Percentiles rank a stretch among this genome's conserved stretches.
phyloP scores from a whole-genome alignment of 306 rosid species.

The Cajanus cajan region DNA sequence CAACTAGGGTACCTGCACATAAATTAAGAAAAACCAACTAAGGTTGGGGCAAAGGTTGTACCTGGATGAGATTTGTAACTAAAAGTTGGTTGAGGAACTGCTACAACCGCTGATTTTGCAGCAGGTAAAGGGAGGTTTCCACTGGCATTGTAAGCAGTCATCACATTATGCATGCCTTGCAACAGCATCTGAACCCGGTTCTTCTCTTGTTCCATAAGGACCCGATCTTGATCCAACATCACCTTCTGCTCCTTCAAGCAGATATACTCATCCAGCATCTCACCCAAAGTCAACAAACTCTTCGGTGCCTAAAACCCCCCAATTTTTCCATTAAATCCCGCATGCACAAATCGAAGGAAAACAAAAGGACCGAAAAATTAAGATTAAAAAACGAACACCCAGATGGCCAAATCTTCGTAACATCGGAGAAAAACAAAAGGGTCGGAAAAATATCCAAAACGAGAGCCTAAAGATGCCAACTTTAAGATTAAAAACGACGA shows the following conservation, averaged over 20 bases:
- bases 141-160: slow-evolving; percentile 67
- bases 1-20: background rate
- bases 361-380: background rate
- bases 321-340: background rate
- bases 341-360: background rate
- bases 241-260: slow-evolving; percentile 77
- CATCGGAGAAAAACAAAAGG: background rate
- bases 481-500: background rate
- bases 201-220: slow-evolving; percentile 68
- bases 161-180: slow-evolving; percentile 73
- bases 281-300: slow-evolving; percentile 60
- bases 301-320: slow-evolving; percentile 56
- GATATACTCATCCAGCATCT: slow-evolving; percentile 77
- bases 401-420: background rate
- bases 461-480: background rate
- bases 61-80: slow-evolving; percentile 46
- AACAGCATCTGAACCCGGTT: slow-evolving; percentile 65
- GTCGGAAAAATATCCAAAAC: background rate
- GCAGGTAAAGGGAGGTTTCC: slow-evolving; percentile 39
- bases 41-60: slow-evolving; percentile 7
- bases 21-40: background rate
- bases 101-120: slow-evolving; percentile 26
- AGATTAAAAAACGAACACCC: background rate
- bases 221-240: slow-evolving; percentile 64
- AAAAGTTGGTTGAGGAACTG: slow-evolving; percentile 33